These are phyloP conservation scores for Lagenaria siceraria DNA, from an alignment of 306 rosid genomes.

Conservation along the genomic window DNA sequence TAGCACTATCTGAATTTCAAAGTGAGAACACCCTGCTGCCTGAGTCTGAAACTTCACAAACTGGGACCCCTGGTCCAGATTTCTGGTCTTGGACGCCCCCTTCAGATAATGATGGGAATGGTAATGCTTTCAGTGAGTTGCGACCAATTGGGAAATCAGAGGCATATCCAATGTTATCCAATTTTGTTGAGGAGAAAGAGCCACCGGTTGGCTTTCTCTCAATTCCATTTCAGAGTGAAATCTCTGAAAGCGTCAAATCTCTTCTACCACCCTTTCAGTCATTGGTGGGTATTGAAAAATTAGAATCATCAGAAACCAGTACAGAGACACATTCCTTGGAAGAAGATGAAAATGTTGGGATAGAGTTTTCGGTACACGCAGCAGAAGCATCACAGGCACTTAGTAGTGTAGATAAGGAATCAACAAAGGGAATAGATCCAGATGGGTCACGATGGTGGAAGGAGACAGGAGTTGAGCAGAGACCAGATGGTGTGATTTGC, in stretches of 20 bases:
- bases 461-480: slow-evolving; percentile 65
- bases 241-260: slow-evolving; percentile 21
- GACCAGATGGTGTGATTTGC: slow-evolving; percentile 83
- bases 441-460: slow-evolving; percentile 92
- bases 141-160: slow-evolving; percentile 24
- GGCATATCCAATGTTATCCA: slow-evolving; percentile 15
- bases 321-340: slow-evolving; percentile 31
- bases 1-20: slow-evolving; percentile 20
- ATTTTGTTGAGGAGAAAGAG: slow-evolving; percentile 58
- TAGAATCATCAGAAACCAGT: slow-evolving; percentile 22
- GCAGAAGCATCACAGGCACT: slow-evolving; percentile 72
- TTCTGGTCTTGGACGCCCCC: slow-evolving; percentile 99
- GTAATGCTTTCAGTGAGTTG: slow-evolving; percentile 25
- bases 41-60: slow-evolving; percentile 27
- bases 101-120: slow-evolving; percentile 15
- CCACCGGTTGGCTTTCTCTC: slow-evolving; percentile 30
- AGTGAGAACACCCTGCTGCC: slow-evolving; percentile 19
- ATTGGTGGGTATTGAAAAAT: slow-evolving; percentile 31
- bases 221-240: slow-evolving; percentile 59
- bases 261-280: slow-evolving; percentile 72
- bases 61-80: slow-evolving; percentile 75
- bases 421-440: slow-evolving; percentile 36
- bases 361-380: slow-evolving; percentile 47
- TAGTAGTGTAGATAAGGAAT: slow-evolving; percentile 16
- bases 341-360: slow-evolving; percentile 37